Conservation (phyloP, 208 protist species). For the Angomonas ambiguus region DNA sequence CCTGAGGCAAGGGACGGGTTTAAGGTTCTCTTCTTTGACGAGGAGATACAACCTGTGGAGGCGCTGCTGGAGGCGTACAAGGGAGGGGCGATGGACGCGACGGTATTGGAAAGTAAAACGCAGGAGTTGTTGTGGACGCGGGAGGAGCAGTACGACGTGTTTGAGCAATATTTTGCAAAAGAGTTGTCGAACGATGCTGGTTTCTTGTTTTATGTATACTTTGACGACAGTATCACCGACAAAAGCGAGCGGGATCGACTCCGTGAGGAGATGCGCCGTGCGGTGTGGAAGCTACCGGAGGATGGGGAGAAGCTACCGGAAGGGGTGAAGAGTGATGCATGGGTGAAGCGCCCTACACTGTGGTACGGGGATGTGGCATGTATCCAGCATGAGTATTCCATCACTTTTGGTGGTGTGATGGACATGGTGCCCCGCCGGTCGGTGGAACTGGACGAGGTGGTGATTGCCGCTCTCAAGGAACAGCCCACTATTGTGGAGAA, state of each 20-base stretch:
- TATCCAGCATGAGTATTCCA: not conserved
- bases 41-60: conserved; percentile 12
- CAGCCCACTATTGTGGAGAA: not conserved
- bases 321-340: not conserved
- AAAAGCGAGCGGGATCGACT: too few relatives aligned
- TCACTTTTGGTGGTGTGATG: not conserved
- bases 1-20: not conserved
- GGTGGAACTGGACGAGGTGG: not conserved
- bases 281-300: not conserved
- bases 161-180: not conserved
- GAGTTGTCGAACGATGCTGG: too few relatives aligned
- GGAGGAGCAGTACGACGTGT: conserved; percentile 22
- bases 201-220: too few relatives aligned
- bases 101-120: conserved; percentile 7
- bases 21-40: conserved; percentile 22
- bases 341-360: not conserved
- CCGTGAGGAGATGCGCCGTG: not conserved
- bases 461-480: not conserved
- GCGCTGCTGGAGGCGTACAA: not conserved
- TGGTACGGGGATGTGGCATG: not conserved
- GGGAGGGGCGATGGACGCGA: not conserved
- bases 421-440: not conserved
- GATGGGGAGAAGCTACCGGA: not conserved
- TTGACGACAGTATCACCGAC: too few relatives aligned
- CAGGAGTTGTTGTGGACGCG: conserved; percentile 16